A percentile compares a stretch with the other conserved stretches of the same genome.
These are phyloP conservation scores for Chlorella sp. DNA, from an alignment of 139 green algal genomes.

Conservation along the genomic window DNA sequence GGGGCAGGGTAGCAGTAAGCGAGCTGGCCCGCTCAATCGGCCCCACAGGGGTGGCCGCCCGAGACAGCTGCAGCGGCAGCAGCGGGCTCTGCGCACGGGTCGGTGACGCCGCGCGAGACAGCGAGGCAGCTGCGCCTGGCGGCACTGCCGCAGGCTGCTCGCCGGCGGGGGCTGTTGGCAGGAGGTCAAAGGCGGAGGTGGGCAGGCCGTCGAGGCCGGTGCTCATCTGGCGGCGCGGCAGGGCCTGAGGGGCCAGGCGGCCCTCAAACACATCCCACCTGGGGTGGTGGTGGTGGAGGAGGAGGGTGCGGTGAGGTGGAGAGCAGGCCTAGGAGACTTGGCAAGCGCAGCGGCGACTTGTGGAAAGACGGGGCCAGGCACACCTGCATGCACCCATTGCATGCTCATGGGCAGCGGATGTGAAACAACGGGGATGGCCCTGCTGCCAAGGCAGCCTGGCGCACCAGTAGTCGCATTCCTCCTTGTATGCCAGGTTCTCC, in stretches of 20 bases:
- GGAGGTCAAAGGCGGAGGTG: no score
- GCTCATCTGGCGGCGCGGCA: not conserved
- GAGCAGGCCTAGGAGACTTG: not conserved
- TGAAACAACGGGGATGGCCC: not conserved
- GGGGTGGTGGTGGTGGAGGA: not conserved
- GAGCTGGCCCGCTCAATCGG: no score
- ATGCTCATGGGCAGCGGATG: not conserved
- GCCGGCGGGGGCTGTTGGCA: no score
- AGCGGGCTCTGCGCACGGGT: no score
- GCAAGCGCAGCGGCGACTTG: not conserved
- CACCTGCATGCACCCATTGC: not conserved
- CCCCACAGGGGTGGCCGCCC: no score
- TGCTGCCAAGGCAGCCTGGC: not conserved
- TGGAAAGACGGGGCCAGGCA: not conserved
- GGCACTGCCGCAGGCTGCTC: no score
- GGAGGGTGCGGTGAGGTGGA: not conserved
- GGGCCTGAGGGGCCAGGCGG: not conserved
- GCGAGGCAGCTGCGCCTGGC: no score
- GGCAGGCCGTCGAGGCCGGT: not conserved
- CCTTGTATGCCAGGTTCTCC: constrained; percentile 38
- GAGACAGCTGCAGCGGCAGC: no score
- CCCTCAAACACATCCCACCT: constrained; percentile 28
- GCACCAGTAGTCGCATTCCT: constrained; percentile 35
- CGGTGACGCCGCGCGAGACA: no score
- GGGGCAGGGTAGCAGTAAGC: no score